Evolutionary conservation across 2,329 filamentous ascomycete species (phyloP).

Genomic region (Phyllosticta citribraziliensis): DNA sequence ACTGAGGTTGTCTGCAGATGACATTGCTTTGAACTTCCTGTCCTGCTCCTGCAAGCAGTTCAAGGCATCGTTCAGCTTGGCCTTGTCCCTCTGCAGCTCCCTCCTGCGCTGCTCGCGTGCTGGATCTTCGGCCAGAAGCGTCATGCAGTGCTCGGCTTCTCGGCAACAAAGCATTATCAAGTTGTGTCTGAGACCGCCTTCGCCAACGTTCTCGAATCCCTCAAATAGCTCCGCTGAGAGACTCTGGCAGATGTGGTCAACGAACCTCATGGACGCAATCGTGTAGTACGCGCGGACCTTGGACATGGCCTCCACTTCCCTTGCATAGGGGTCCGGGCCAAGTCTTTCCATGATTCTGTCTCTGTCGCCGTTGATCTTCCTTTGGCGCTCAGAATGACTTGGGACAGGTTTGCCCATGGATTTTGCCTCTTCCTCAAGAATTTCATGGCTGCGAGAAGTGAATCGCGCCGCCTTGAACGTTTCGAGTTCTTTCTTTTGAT

Average conservation of each 20-base stretch:
- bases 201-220: constrained; percentile 1
- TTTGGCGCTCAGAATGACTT: constrained; percentile 19
- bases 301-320: constrained; percentile 53
- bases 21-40: constrained; percentile 9
- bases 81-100: constrained; percentile 18
- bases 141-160: constrained; percentile 11
- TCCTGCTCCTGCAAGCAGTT: constrained; percentile 12
- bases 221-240: constrained; percentile 29
- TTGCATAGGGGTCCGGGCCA: constrained; percentile 47
- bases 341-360: constrained; percentile 25
- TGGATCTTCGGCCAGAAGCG: constrained; percentile 26
- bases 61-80: constrained; percentile 21
- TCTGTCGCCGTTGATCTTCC: constrained; percentile 17
- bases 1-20: background rate
- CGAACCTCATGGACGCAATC: constrained; percentile 54
- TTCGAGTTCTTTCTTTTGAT: constrained; percentile 14
- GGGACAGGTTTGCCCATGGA: constrained; percentile 11
- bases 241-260: constrained; percentile 41
- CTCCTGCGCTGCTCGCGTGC: constrained; percentile 19
- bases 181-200: constrained; percentile 12
- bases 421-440: constrained; percentile 17
- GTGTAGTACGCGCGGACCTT: constrained; percentile 61
- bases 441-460: constrained; percentile 16
- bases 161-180: constrained; percentile 16
- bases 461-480: constrained; percentile 20